Percentiles rank a stretch among this genome's conserved stretches.
Conservation (phyloP, 108 stramenopile species). For the Skeletonema potamos region DNA sequence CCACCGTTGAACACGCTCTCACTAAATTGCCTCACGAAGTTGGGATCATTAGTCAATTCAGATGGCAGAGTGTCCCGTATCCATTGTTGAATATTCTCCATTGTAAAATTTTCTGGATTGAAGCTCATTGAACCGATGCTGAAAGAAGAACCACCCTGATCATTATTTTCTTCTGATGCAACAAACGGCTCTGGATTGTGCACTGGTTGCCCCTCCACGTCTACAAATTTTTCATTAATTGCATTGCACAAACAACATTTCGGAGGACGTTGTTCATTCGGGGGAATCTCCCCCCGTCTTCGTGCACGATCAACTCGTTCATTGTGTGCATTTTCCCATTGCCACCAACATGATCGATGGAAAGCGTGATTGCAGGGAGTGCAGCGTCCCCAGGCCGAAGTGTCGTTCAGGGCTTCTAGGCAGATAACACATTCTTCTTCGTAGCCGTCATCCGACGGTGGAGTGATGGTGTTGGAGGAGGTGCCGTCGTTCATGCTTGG, state of each 20-base stretch:
- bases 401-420: slow-evolving; percentile 24
- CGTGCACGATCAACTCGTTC: slow-evolving; percentile 7
- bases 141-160: not conserved
- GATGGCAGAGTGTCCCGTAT: not conserved
- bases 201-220: slow-evolving; percentile 31
- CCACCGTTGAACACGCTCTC: not conserved
- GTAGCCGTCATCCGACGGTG: not conserved
- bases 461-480: not conserved
- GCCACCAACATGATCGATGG: slow-evolving; percentile 47
- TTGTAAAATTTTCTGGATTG: not conserved
- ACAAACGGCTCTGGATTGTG: slow-evolving; percentile 36
- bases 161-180: slow-evolving; percentile 1
- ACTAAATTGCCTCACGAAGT: not conserved
- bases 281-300: not conserved
- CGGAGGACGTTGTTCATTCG: not conserved
- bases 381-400: slow-evolving; percentile 29
- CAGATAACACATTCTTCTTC: slow-evolving; percentile 52
- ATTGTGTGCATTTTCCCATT: slow-evolving; percentile 39
- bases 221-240: slow-evolving; percentile 29
- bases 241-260: slow-evolving; percentile 47
- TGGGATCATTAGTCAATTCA: not conserved
- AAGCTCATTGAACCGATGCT: not conserved
- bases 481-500: not conserved
- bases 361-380: slow-evolving; percentile 38
- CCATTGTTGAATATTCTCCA: not conserved